Percentiles rank a stretch among this genome's conserved stretches.
Evolutionary conservation across 129 eudicot genomes (phyloP).

Genomic region (Gnaphalium uliginosum): DNA sequence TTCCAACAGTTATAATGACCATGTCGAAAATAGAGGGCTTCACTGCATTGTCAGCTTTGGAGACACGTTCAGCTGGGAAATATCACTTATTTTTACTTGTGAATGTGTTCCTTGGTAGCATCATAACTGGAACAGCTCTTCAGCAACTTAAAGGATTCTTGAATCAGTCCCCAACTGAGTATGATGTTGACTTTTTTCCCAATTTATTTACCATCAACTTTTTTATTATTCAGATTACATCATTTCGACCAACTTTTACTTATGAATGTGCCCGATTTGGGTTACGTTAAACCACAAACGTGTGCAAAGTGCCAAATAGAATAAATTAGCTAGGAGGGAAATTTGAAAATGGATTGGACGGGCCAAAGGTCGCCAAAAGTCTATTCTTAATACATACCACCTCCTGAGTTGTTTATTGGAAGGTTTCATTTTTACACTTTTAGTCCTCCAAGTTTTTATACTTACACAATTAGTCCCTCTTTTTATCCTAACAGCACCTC

Average conservation of each 20-base stretch:
- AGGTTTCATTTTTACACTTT: too few relatives aligned
- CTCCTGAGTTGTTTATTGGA: too few relatives aligned
- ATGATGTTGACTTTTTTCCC: constrained; percentile 27
- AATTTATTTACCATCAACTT: background rate
- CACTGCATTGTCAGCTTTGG: constrained; percentile 72
- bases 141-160: constrained; percentile 73
- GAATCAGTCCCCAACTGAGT: constrained; percentile 80
- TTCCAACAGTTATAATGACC: constrained; percentile 80
- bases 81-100: constrained; percentile 80
- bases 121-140: constrained; percentile 87
- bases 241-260: background rate
- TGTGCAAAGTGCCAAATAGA: background rate
- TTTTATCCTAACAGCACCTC: too few relatives aligned
- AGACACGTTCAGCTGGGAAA: constrained; percentile 79
- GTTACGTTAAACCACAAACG: background rate
- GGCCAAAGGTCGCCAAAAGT: too few relatives aligned
- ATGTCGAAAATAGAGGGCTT: constrained; percentile 91
- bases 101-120: constrained; percentile 90
- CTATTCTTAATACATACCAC: too few relatives aligned
- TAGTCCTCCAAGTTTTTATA: too few relatives aligned
- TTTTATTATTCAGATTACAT: background rate
- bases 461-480: too few relatives aligned
- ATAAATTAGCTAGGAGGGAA: background rate
- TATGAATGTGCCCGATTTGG: background rate
- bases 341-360: too few relatives aligned